Conservation (phyloP, 148 eudicot species). For the Diospyros lotus region DNA sequence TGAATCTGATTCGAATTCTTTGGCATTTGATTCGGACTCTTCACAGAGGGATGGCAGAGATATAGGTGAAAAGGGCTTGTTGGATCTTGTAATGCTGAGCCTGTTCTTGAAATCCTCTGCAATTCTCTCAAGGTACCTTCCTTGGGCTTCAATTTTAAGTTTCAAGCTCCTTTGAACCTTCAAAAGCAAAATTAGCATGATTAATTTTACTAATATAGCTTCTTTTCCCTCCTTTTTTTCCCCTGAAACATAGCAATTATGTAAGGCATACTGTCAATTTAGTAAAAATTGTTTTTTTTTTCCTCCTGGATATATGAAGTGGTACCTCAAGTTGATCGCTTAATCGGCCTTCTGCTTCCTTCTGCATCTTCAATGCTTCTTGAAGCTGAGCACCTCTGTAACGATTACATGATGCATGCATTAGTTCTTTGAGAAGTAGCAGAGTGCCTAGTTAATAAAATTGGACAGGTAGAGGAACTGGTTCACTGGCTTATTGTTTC, state of each 20-base stretch:
- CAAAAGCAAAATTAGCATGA: too few species aligned
- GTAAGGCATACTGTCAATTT: neutral
- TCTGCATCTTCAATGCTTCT: conserved; percentile 44
- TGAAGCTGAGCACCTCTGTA: conserved; percentile 45
- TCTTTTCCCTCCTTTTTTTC: too few species aligned
- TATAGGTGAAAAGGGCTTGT: conserved; percentile 29
- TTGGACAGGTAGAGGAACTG: too few species aligned
- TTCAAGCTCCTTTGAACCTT: conserved; percentile 50
- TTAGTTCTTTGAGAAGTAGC: neutral
- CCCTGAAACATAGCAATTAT: too few species aligned
- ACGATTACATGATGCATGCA: neutral
- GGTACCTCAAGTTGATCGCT: conserved; percentile 49
- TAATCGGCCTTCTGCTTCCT: conserved; percentile 33
- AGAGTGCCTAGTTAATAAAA: neutral
- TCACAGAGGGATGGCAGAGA: conserved; percentile 39
- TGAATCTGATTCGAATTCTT: conserved; percentile 30
- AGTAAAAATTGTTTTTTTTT: neutral
- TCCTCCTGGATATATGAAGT: neutral
- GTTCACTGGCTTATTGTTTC: too few species aligned
- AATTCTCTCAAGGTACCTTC: conserved; percentile 33
- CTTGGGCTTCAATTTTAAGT: conserved; percentile 45
- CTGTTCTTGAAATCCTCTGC: conserved; percentile 35
- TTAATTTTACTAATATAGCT: neutral
- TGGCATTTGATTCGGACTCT: conserved; percentile 21
- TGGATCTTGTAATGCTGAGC: conserved; percentile 19